Evolutionary conservation across 2,329 filamentous ascomycete species (phyloP).

Genomic region (Aspergillus fumigatiaffinis): DNA sequence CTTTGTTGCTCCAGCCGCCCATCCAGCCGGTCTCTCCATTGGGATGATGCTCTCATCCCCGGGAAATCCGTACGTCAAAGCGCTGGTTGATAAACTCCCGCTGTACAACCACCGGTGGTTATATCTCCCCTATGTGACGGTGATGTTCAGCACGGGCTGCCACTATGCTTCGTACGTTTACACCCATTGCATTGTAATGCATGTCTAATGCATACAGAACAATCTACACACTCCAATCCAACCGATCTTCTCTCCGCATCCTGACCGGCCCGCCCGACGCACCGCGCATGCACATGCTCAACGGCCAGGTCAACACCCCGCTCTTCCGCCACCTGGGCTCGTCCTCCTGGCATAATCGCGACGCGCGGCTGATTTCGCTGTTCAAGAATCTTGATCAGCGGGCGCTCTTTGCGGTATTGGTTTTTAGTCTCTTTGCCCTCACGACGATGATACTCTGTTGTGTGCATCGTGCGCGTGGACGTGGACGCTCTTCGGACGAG

Average conservation of each 20-base stretch:
- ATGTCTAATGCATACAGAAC: constrained; percentile 16
- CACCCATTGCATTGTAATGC: too few species aligned
- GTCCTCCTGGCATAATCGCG: constrained; percentile 43
- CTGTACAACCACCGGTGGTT: constrained; percentile 40
- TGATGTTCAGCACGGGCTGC: constrained; percentile 45
- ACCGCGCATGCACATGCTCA: constrained; percentile 36
- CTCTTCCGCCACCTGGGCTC: constrained; percentile 42
- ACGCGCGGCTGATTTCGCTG: constrained; percentile 28
- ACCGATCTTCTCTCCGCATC: constrained; percentile 34
- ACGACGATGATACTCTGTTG: not conserved
- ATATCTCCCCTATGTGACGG: constrained; percentile 38
- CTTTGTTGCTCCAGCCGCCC: constrained; percentile 41
- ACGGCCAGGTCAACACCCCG: constrained; percentile 38
- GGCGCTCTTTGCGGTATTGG: constrained; percentile 1
- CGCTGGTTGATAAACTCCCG: constrained; percentile 31
- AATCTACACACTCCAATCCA: constrained; percentile 35
- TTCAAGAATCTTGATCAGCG: constrained; percentile 6
- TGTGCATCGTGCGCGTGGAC: not conserved
- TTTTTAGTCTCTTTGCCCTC: not conserved
- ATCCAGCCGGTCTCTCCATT: constrained; percentile 40
- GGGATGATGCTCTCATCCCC: constrained; percentile 42
- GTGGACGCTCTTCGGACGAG: not conserved
- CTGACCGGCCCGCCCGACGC: constrained; percentile 28
- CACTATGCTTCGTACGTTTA: constrained; percentile 39
- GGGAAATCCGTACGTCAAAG: constrained; percentile 31